Conservation (phyloP, 805 yeast species). For the Myxozyma melibiosi region DNA sequence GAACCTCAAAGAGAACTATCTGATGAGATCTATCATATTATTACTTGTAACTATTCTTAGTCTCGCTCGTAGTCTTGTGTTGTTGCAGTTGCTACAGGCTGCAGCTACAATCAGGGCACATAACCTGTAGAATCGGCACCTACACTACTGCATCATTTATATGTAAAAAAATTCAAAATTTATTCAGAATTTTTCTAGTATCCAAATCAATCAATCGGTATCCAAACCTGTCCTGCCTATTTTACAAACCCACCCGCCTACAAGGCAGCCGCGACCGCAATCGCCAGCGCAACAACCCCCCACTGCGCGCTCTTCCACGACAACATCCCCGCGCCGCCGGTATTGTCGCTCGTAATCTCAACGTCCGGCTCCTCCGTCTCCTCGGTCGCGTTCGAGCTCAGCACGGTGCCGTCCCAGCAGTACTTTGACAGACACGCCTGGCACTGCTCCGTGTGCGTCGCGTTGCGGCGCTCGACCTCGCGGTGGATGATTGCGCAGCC, state of each 20-base stretch:
- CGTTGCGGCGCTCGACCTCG: conserved; percentile 68
- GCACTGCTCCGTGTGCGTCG: conserved; percentile 69
- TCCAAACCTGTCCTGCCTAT: too few species aligned
- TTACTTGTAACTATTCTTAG: too few species aligned
- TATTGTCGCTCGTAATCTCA: conserved; percentile 1
- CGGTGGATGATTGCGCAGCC: conserved; percentile 87
- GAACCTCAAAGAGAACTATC: too few species aligned
- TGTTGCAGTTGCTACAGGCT: too few species aligned
- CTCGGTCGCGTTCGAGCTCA: conserved; percentile 17
- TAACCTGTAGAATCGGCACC: not conserved
- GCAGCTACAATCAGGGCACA: too few species aligned
- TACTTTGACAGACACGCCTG: conserved; percentile 68
- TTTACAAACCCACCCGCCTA: too few species aligned
- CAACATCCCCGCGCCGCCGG: conserved; percentile 6
- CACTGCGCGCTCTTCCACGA: conserved; percentile 10
- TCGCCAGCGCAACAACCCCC: conserved; percentile 10
- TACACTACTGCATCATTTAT: not conserved
- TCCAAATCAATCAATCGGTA: too few species aligned
- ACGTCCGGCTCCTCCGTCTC: conserved; percentile 17
- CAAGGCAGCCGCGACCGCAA: conserved; percentile 6
- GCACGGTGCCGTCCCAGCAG: conserved; percentile 70
- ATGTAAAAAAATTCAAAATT: too few species aligned
- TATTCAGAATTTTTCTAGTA: too few species aligned
- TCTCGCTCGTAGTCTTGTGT: too few species aligned
- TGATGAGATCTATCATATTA: too few species aligned